Base-by-base conservation (phyloP, 768 basidiomycete species). In the Hericium coralloides region DNA sequence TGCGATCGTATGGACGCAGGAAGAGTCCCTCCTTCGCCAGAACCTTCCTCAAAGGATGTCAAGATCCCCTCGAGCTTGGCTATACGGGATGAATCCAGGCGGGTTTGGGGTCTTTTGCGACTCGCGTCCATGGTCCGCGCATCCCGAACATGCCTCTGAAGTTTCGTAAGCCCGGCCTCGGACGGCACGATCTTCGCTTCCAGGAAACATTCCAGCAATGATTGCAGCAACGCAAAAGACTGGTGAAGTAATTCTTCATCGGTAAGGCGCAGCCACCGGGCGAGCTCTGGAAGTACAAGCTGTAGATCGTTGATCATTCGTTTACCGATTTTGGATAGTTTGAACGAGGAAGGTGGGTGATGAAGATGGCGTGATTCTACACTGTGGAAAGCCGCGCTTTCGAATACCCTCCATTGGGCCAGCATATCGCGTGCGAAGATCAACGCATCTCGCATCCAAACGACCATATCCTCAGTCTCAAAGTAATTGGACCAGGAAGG, bases 391-490 rank as follows among this genome's bases (percentile, higher is more conserved):
- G 81, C 78, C 10, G 87, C 86, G 25, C 74, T 76, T 68, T 95
- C 93, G 59, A 99, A 83, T 12, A 86, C 80, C 45, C 83, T 74
- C 71, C 92, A 82, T 60, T 92, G 85, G 2, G 83, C 86, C 49
- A 97, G 72, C 75, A 97, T 79, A 64, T 95, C 89, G 62, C 88
- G 74, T 9, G 87, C 94, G 65, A 97, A 93, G 60, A 98, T 94
- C 53, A 98, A 77, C 2, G 95, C 97, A 67, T 98, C 97, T 55
- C 95, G 83, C 97, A 99, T 98, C 97, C 97, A 99, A 36, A 84
- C 80, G 14, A 89, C 79, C 95, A 99, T 97, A 56, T 85, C 84
- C 25, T 84, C 80, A 63, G 82, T 84, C 55, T 89, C 85, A 68
- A 90, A 90, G 67, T 79, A 87, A 8, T 74, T 68, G 0, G 97